phyloP scores from a whole-genome alignment of 2,329 filamentous ascomycete species.

The Sordariomycetes sp. region DNA sequence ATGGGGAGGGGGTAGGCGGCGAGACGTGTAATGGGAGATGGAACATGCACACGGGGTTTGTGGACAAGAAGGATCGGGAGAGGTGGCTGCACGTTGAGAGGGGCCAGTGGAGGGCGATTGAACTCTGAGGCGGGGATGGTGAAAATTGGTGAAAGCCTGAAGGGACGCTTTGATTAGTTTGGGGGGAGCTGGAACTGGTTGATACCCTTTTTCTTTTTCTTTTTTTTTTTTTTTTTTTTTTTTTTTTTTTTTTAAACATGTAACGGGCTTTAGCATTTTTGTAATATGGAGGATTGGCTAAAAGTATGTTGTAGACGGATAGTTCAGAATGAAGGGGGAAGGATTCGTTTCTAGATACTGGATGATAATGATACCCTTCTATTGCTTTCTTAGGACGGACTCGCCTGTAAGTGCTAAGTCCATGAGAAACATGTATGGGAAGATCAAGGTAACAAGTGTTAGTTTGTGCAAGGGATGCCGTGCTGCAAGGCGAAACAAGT shows the following conservation, averaged over 20 bases:
- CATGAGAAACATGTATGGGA: no score
- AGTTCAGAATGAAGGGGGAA: not conserved
- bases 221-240: not conserved
- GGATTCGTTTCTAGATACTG: not conserved
- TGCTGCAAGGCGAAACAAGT: no score
- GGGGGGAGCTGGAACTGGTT: not conserved
- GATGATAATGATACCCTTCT: conserved; percentile 4
- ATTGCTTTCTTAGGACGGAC: not conserved
- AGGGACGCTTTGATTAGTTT: not conserved
- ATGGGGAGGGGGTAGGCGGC: conserved; percentile 24
- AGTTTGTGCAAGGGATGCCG: no score
- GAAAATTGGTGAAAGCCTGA: not conserved
- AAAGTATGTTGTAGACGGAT: not conserved
- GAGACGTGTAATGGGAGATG: conserved; percentile 31
- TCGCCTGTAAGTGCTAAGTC: no score
- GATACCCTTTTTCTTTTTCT: not conserved
- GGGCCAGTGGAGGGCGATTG: conserved; percentile 24
- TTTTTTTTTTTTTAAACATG: not conserved
- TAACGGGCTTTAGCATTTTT: not conserved
- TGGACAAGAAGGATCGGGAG: conserved; percentile 28
- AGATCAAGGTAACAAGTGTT: no score
- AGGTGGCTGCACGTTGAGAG: conserved; percentile 38
- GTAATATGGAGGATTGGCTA: not conserved
- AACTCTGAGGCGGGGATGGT: conserved; percentile 6
- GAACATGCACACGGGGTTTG: conserved; percentile 23